Percentiles rank a stretch among this genome's conserved stretches.
These are phyloP conservation scores for Tricholoma hemisulphureum DNA, from an alignment of 768 basidiomycete species.

Conservation along the genomic window DNA sequence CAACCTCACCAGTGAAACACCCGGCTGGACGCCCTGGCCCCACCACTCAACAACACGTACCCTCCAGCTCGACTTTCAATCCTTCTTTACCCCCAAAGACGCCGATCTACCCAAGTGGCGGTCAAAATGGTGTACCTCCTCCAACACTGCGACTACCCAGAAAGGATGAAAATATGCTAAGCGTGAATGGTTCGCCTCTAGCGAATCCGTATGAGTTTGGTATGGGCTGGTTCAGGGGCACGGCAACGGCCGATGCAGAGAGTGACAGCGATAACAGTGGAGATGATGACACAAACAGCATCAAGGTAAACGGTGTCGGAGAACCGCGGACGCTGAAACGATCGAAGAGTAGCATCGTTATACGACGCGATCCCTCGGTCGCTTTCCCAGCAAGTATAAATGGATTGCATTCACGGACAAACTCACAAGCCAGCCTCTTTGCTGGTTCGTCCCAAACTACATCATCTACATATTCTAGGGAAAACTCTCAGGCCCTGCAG, in stretches of 20 bases:
- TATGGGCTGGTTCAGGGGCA: slow-evolving; percentile 53
- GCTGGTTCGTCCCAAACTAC: slow-evolving; percentile 36
- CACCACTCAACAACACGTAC: slow-evolving; percentile 37
- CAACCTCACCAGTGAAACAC: slow-evolving; percentile 53
- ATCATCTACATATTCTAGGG: slow-evolving; percentile 42
- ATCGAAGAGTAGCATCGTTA: slow-evolving; percentile 57
- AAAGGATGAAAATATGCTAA: slow-evolving; percentile 75
- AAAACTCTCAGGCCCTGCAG: slow-evolving; percentile 38
- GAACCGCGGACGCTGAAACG: slow-evolving; percentile 41
- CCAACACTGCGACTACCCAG: slow-evolving; percentile 62
- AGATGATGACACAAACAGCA: slow-evolving; percentile 22
- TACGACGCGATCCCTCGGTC: slow-evolving; percentile 58
- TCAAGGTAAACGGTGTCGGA: slow-evolving; percentile 15
- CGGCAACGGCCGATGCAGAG: slow-evolving; percentile 36
- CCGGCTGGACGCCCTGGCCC: slow-evolving; percentile 29
- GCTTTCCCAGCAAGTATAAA: slow-evolving; percentile 28
- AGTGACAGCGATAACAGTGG: slow-evolving; percentile 32
- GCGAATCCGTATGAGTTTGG: slow-evolving; percentile 75
- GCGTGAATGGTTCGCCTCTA: slow-evolving; percentile 79
- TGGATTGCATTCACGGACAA: slow-evolving; percentile 43
- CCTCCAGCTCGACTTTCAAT: slow-evolving; percentile 70
- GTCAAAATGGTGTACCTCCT: slow-evolving; percentile 22
- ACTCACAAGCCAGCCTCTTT: slow-evolving; percentile 52
- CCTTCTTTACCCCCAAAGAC: slow-evolving; percentile 61
- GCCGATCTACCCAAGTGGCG: slow-evolving; percentile 46